Base-by-base conservation (phyloP, 2,329 filamentous ascomycete genomes). In the Exutisphaerella laricina region DNA sequence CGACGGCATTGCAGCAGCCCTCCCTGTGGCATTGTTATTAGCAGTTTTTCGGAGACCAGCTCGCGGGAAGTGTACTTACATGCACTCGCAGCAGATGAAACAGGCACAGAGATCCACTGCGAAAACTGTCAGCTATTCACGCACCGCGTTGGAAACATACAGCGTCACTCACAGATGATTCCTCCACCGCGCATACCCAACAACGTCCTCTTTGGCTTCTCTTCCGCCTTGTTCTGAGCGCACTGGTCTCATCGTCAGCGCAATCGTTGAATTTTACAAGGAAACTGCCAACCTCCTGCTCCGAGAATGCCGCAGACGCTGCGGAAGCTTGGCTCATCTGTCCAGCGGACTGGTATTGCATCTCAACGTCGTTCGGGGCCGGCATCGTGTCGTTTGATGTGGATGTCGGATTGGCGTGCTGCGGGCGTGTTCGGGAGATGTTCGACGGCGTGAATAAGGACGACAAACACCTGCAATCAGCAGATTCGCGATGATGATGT, bases 1-100 rank as follows among this genome's bases (percentile, higher is more conserved):
- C 56, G 26, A 58, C 39, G n/a, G 48, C 51, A 34, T 52, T 26
- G 46, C 54, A 57, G 49, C 54, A 49, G 30, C 43, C 54, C 45
- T 47, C 53, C 49, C 42, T 44, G 14, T 12, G 6, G 13, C 23
- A 33, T 22, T 7, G 14, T 16, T 28, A 22, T 18, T 16, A 7
- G 10, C n/a, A 21, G 25, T 22, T 6, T 3, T 36, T 16, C n/a
- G 13, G 17, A 12, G 8, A 6, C 16, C 13, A 4, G 30, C n/a
- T n/a, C n/a, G n/a, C n/a, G n/a, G 14, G 12, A 9, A 6, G 30
- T 31, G 20, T 41, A 30, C 39, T 42, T 26, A 36, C 39, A 55
- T 46, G 42, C 50, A 54, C 38, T 58, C 56, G 49, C 56, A 58
- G 49, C 56, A 58, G 44, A 58, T 57, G 53, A 58, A 58, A 45